Conservation (phyloP, 2,329 filamentous ascomycete genomes). For the Rutstroemia sp. region DNA sequence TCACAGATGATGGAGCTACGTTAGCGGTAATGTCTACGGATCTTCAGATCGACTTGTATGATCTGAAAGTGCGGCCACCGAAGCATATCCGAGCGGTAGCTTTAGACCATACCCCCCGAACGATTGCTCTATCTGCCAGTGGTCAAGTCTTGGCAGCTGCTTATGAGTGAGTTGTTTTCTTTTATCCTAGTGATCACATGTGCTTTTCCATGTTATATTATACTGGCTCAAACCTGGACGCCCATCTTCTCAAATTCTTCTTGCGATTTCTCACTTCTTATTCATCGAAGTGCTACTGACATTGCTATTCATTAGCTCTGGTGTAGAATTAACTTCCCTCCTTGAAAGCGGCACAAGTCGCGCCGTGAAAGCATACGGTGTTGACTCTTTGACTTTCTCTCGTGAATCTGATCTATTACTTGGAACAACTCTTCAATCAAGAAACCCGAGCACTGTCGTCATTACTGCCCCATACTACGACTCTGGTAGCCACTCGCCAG, state of each 20-base stretch:
- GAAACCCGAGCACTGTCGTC: slow-evolving; percentile 63
- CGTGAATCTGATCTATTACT: slow-evolving; percentile 71
- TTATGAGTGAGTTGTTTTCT: slow-evolving; percentile 48
- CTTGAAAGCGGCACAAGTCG: slow-evolving; percentile 54
- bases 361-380: slow-evolving; percentile 69
- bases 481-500: slow-evolving; percentile 56
- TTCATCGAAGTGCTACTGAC: background rate
- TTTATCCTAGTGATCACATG: background rate
- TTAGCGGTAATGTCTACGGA: slow-evolving; percentile 75
- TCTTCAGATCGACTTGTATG: slow-evolving; percentile 82
- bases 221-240: background rate
- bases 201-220: background rate
- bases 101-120: slow-evolving; percentile 69
- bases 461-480: slow-evolving; percentile 69
- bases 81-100: slow-evolving; percentile 67
- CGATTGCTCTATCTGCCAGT: slow-evolving; percentile 74
- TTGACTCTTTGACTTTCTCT: slow-evolving; percentile 69
- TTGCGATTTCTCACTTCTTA: background rate
- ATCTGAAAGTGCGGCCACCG: slow-evolving; percentile 56
- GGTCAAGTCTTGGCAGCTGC: slow-evolving; percentile 77
- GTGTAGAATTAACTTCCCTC: slow-evolving; percentile 80
- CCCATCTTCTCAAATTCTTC: background rate
- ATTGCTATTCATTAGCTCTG: slow-evolving; percentile 34
- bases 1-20: slow-evolving; percentile 68
- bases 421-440: slow-evolving; percentile 61